Conservation (phyloP, 2,329 filamentous ascomycete genomes). For the Hypoxylon sp. region DNA sequence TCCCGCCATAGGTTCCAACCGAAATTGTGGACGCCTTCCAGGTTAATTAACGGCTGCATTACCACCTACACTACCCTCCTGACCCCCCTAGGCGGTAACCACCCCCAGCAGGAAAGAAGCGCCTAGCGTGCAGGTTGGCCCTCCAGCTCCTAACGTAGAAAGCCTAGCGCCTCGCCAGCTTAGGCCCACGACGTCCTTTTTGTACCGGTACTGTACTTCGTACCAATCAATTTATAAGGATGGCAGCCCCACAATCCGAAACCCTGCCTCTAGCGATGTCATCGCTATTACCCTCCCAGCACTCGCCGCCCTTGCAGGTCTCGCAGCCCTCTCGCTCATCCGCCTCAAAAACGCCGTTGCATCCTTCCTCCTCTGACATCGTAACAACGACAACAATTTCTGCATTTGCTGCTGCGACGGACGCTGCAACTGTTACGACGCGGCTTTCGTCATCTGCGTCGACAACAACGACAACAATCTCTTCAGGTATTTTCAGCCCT, state of each 20-base stretch:
- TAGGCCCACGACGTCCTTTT: not conserved
- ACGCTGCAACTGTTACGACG: conserved; percentile 20
- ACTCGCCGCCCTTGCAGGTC: conserved; percentile 28
- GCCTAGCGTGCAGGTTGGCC: not conserved
- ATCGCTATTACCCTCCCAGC: conserved; percentile 33
- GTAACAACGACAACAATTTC: conserved; percentile 19
- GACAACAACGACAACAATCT: conserved; percentile 6
- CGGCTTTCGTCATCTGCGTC: conserved; percentile 38
- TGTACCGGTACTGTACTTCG: conserved; percentile 25
- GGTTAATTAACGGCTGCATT: conserved; percentile 21
- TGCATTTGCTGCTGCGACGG: conserved; percentile 1
- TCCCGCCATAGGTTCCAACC: conserved; percentile 39
- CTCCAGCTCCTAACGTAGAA: conserved; percentile 15
- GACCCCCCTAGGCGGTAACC: conserved; percentile 10
- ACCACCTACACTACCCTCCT: conserved; percentile 12
- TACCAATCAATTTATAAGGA: conserved; percentile 43
- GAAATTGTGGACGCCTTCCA: conserved; percentile 24
- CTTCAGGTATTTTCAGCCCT: conserved; percentile 43
- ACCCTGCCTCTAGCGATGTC: conserved; percentile 43
- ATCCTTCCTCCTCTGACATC: conserved; percentile 26
- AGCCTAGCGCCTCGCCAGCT: conserved; percentile 16
- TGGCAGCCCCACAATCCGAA: conserved; percentile 44
- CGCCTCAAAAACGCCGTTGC: conserved; percentile 30
- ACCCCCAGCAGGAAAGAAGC: not conserved
- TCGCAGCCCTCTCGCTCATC: conserved; percentile 30